Conservation (phyloP, 106 monocot genomes). For the Acorus gramineus region DNA sequence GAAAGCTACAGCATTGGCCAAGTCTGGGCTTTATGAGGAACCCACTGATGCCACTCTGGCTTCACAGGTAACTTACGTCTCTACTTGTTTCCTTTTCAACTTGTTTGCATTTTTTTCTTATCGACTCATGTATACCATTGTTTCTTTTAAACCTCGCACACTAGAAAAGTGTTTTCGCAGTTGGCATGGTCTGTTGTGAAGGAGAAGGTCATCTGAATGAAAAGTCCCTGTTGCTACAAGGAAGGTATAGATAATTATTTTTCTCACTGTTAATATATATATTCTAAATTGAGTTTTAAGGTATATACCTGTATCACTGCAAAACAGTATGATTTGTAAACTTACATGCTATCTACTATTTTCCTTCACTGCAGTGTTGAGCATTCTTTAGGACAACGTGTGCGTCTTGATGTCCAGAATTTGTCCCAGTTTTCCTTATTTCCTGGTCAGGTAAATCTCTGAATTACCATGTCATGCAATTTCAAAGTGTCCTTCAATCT, state of each 20-base stretch:
- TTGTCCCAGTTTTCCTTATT: constrained; percentile 68
- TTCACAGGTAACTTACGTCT: constrained; percentile 51
- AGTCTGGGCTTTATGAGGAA: constrained; percentile 61
- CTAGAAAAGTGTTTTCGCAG: constrained; percentile 80
- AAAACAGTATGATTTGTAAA: too few relatives aligned
- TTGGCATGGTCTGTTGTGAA: constrained; percentile 87
- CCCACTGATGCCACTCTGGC: constrained; percentile 76
- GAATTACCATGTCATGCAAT: too few relatives aligned
- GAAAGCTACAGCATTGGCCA: constrained; percentile 25
- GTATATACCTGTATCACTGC: too few relatives aligned
- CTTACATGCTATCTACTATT: not conserved
- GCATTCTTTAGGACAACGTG: constrained; percentile 70
- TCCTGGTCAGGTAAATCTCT: constrained; percentile 70
- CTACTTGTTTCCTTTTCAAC: not conserved
- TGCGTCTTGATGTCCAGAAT: constrained; percentile 74
- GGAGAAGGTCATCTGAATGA: constrained; percentile 87
- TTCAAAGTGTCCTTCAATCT: too few relatives aligned
- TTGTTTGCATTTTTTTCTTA: not conserved
- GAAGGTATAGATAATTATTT: constrained; percentile 38
- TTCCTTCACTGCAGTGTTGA: constrained; percentile 43
- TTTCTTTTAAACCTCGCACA: not conserved
- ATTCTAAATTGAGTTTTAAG: too few relatives aligned
- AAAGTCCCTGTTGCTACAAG: constrained; percentile 75
- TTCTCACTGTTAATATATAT: not conserved
- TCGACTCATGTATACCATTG: not conserved